Evolutionary conservation across 192 early-diverging fungal species (phyloP).

Genomic region (Coemansia sp.): DNA sequence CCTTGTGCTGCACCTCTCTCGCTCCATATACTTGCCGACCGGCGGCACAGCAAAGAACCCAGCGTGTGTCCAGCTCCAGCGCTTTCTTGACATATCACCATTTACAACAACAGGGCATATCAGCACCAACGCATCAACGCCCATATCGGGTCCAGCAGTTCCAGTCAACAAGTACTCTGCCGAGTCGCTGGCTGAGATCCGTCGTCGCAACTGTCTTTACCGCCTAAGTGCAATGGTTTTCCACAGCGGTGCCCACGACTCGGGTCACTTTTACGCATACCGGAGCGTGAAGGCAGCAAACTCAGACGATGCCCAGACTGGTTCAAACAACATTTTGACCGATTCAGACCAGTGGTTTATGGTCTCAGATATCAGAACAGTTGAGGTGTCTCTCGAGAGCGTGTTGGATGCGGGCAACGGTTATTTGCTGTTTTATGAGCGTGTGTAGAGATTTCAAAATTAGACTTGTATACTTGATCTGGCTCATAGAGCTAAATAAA

Average conservation of each 20-base stretch:
- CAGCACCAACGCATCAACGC: slow-evolving; percentile 57
- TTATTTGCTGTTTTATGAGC: slow-evolving; percentile 57
- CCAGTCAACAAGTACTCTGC: neutral
- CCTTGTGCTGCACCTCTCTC: slow-evolving; percentile 83
- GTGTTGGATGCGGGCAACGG: slow-evolving; percentile 48
- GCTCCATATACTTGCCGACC: slow-evolving; percentile 73
- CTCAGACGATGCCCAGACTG: neutral
- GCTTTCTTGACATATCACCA: slow-evolving; percentile 71
- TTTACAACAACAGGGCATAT: slow-evolving; percentile 72
- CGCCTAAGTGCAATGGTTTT: slow-evolving; percentile 76
- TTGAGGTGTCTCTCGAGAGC: slow-evolving; percentile 46
- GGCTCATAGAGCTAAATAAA: neutral
- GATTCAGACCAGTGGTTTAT: slow-evolving; percentile 58
- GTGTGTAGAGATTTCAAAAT: slow-evolving; percentile 13
- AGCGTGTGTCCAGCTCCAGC: slow-evolving; percentile 66
- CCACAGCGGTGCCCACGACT: slow-evolving; percentile 83
- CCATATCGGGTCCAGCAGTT: slow-evolving; percentile 32
- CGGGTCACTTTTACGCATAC: slow-evolving; percentile 90
- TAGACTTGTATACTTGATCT: neutral
- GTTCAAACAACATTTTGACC: neutral
- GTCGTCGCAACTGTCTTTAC: slow-evolving; percentile 57
- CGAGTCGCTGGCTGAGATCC: slow-evolving; percentile 18
- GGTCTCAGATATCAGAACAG: slow-evolving; percentile 59
- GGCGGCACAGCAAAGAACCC: slow-evolving; percentile 77
- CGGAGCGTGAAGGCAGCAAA: slow-evolving; percentile 52